Percentiles rank a stretch among this genome's conserved stretches.
phyloP scores from a whole-genome alignment of 2,329 filamentous ascomycete species.

The Akanthomyces dipterigenus region DNA sequence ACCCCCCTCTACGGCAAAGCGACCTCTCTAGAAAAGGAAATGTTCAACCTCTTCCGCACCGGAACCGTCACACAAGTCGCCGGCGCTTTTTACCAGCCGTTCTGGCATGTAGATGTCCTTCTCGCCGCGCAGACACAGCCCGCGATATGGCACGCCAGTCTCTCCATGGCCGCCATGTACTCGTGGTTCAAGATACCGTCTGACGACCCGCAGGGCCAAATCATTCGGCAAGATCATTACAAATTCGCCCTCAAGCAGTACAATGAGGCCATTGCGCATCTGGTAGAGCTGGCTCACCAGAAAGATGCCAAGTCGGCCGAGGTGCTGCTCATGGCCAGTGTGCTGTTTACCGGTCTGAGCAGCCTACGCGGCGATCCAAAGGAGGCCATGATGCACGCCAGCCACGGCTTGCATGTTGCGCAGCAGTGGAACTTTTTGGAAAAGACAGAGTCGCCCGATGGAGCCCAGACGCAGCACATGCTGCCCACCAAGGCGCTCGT shows the following conservation, averaged over 20 bases:
- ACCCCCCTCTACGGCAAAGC: conserved; percentile 3
- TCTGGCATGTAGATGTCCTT: conserved; percentile 11
- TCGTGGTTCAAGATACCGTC: neutral
- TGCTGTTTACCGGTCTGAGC: conserved; percentile 9
- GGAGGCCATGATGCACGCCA: conserved; percentile 9
- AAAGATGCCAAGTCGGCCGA: neutral
- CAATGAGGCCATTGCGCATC: conserved; percentile 5
- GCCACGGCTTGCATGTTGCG: conserved; percentile 2
- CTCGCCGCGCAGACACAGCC: conserved; percentile 9
- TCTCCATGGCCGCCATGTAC: conserved; percentile 11
- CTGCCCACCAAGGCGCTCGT: conserved; percentile 8
- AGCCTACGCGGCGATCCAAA: conserved; percentile 10
- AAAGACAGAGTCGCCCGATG: neutral
- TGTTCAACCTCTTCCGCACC: conserved; percentile 12
- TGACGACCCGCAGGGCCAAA: neutral
- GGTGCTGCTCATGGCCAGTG: conserved; percentile 8
- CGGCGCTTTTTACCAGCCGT: conserved; percentile 9
- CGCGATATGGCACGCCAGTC: conserved; percentile 12
- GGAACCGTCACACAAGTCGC: conserved; percentile 7
- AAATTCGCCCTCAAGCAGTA: conserved; percentile 8
- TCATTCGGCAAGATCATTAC: neutral
- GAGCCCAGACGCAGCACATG: neutral
- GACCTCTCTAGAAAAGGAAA: neutral
- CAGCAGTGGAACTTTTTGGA: conserved; percentile 9
- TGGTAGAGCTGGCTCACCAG: conserved; percentile 1